Evolutionary conservation across 495 filamentous ascomycete species (phyloP).

Genomic region (Tuber umbilicatum): DNA sequence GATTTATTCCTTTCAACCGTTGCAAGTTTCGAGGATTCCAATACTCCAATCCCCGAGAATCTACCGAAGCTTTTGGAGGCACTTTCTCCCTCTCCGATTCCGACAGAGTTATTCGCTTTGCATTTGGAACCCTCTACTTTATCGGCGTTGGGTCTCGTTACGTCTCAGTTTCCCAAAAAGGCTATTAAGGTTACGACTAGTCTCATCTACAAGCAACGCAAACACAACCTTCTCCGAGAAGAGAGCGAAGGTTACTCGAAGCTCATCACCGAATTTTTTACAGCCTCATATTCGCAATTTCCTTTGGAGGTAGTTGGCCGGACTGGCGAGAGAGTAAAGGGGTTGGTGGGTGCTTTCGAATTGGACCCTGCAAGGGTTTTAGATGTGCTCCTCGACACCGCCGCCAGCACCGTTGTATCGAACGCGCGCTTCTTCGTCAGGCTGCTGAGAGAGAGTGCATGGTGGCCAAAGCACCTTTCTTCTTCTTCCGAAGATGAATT

Average conservation of each 20-base stretch:
- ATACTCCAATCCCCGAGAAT: constrained; percentile 39
- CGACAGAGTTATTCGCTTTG: constrained; percentile 64
- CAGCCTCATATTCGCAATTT: constrained; percentile 47
- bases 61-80: constrained; percentile 49
- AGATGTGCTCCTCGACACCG: constrained; percentile 85
- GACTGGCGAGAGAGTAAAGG: constrained; percentile 71
- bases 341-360: constrained; percentile 85
- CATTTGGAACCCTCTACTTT: constrained; percentile 74
- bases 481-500: constrained; percentile 40
- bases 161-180: constrained; percentile 73
- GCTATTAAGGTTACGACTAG: constrained; percentile 85
- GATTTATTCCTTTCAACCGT: constrained; percentile 75
- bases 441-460: constrained; percentile 80
- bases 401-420: constrained; percentile 74
- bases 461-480: constrained; percentile 73
- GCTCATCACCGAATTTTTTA: constrained; percentile 80
- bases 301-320: constrained; percentile 57
- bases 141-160: constrained; percentile 66
- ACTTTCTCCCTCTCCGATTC: constrained; percentile 63
- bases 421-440: constrained; percentile 90
- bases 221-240: constrained; percentile 91
- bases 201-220: constrained; percentile 85
- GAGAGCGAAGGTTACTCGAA: constrained; percentile 93
- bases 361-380: constrained; percentile 89
- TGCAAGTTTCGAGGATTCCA: constrained; percentile 63